Percentiles rank a stretch among this genome's conserved stretches.
Conservation (phyloP, 2,329 filamentous ascomycete species). For the Penicillium psychrosexuale region DNA sequence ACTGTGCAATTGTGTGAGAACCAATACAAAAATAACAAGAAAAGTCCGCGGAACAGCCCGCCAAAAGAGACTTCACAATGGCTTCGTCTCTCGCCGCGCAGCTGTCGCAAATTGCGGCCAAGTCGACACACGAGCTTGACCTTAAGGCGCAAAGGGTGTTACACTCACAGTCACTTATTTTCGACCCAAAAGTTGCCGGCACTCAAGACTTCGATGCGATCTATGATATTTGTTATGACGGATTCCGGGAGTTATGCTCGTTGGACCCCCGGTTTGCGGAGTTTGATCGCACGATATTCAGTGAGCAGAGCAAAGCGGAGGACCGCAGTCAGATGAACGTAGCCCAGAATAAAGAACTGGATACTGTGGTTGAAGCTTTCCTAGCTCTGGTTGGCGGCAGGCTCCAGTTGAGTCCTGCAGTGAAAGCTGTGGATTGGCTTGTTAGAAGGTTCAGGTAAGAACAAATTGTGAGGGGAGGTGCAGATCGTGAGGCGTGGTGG, state of each 20-base stretch:
- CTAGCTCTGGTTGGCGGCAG: constrained; percentile 73
- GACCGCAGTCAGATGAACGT: constrained; percentile 82
- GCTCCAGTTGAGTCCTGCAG: constrained; percentile 77
- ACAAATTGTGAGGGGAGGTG: not conserved
- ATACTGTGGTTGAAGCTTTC: constrained; percentile 75
- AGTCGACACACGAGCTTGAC: constrained; percentile 86
- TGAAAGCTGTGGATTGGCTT: constrained; percentile 93
- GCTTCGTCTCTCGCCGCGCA: constrained; percentile 86
- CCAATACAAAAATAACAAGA: not conserved
- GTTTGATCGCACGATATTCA: constrained; percentile 80
- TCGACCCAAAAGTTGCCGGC: constrained; percentile 78
- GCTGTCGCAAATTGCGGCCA: constrained; percentile 85
- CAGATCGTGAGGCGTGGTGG: constrained; percentile 11
- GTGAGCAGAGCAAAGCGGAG: constrained; percentile 84
- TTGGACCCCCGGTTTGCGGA: constrained; percentile 74
- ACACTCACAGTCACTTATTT: constrained; percentile 93
- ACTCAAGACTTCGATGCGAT: constrained; percentile 88
- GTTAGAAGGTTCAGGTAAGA: constrained; percentile 80
- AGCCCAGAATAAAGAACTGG: constrained; percentile 76
- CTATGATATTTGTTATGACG: constrained; percentile 81
- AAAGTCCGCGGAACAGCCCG: not conserved
- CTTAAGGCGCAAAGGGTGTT: constrained; percentile 87
- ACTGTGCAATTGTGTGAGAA: constrained; percentile 7
- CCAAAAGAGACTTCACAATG: constrained; percentile 53
- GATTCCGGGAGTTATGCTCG: constrained; percentile 85